Base-by-base conservation (phyloP, 768 basidiomycete species). In the Tylopilus felleus region DNA sequence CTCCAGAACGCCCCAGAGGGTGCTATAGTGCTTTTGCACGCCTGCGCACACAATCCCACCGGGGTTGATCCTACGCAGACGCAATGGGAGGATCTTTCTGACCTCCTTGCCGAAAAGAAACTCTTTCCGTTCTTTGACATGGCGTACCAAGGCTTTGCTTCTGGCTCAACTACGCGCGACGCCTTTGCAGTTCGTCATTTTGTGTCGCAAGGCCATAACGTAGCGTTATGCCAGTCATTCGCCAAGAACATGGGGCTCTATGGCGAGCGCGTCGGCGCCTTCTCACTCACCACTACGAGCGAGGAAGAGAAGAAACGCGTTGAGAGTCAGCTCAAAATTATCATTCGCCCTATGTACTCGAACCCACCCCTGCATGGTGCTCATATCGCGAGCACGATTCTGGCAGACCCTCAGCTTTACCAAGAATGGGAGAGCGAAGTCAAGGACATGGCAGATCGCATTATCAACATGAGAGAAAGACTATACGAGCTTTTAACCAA, bases 211-310 rank as follows among this genome's bases (percentile, higher is more conserved):
- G 91, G 93, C 22, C 94, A 97, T 75, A 88, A 94, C 66, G 73
- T 95, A 62, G 90, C 94, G 27, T 81, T 98, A 23, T 81, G 89
- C 59, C 97, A 99, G 71, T 94, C 91, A 35, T 99, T 97, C 71
- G 97, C 97, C 36, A 99, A 99, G 80, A 98, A 98, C 79, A 96
- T 98, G 86, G 97, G 97, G 49, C 82, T 99, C 39, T 99, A 99
- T 69, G 96, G 94, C 55, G 97, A 98, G 75, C 94, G 97, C 63
- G 92, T 93, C 54, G 97, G 97, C n/a, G 88, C 91, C 5, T 94
- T 99, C 77, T 96, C 95, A 17, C 70, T 99, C 65, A 83, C 81
- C 48, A 84, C 83, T 19, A 66, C 75, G 50, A 80, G 81, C 61
- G 75, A 85, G 43, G 88, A 82, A 59, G 92, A 92, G 74, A 90